A percentile compares a stretch with the other conserved stretches of the same genome.
Conservation (phyloP, 2,329 filamentous ascomycete genomes). For the Chaetomiaceae sp. region DNA sequence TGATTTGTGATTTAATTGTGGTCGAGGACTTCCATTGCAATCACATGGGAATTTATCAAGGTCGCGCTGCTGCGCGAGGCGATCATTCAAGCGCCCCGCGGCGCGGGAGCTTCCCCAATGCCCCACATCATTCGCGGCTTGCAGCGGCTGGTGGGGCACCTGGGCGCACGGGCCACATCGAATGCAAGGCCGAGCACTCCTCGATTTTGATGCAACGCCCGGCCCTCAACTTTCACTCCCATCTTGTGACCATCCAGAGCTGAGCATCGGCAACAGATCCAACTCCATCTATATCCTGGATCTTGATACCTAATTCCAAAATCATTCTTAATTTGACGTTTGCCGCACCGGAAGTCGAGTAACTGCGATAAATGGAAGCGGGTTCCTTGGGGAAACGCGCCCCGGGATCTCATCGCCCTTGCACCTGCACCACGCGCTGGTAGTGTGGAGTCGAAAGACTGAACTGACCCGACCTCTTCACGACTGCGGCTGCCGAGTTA, state of each 20-base stretch:
- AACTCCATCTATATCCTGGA: background rate
- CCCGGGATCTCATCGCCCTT: background rate
- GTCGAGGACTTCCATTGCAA: too few species aligned
- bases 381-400: slow-evolving; percentile 6
- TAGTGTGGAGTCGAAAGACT: background rate
- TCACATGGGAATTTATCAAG: too few species aligned
- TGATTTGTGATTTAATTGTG: background rate
- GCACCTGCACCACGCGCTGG: background rate
- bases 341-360: too few species aligned
- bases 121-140: background rate
- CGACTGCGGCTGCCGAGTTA: background rate
- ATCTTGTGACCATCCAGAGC: too few species aligned
- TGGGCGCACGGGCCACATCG: slow-evolving; percentile 4
- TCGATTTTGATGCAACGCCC: slow-evolving; percentile 3
- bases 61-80: too few species aligned
- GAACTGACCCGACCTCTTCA: too few species aligned
- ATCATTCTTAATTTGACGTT: background rate
- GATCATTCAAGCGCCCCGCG: too few species aligned
- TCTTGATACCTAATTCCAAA: background rate
- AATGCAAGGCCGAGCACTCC: background rate
- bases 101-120: background rate
- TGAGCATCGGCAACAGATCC: background rate
- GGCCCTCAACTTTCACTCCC: background rate
- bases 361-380: background rate
- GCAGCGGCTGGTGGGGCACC: background rate